Conservation (phyloP, 768 basidiomycete species). For the Rhizopogon rudus region DNA sequence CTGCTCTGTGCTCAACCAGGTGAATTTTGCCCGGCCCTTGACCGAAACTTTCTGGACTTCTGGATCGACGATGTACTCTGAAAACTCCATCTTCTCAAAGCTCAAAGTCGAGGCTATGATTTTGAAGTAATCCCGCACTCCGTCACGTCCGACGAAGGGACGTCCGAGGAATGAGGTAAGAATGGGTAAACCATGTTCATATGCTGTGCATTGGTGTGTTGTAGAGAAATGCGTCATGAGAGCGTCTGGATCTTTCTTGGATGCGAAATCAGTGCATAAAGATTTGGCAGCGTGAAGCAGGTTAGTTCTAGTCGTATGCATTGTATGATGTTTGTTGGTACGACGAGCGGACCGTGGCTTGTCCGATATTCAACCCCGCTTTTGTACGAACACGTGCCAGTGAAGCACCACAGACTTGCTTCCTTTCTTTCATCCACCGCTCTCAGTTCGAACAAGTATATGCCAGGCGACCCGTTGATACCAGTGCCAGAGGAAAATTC, state of each 20-base stretch:
- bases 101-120: slow-evolving; percentile 40
- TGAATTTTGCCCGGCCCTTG: slow-evolving; percentile 51
- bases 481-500: neutral
- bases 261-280: slow-evolving; percentile 51
- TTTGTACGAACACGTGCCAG: neutral
- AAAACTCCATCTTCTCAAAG: slow-evolving; percentile 50
- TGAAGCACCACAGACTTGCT: neutral
- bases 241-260: slow-evolving; percentile 33
- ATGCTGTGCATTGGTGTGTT: slow-evolving; percentile 35
- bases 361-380: no score
- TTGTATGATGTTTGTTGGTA: slow-evolving; percentile 2
- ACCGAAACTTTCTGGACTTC: slow-evolving; percentile 47
- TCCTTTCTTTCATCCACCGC: slow-evolving; percentile 1
- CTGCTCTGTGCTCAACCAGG: slow-evolving; percentile 47
- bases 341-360: no score
- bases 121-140: slow-evolving; percentile 45
- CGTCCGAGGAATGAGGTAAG: slow-evolving; percentile 61
- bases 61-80: slow-evolving; percentile 49
- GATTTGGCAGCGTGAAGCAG: slow-evolving; percentile 40
- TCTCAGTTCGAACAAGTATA: neutral
- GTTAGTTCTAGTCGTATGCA: slow-evolving; percentile 24
- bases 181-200: slow-evolving; percentile 50
- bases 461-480: slow-evolving; percentile 1
- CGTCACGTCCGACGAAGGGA: slow-evolving; percentile 38
- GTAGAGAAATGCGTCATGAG: slow-evolving; percentile 50